phyloP scores from a whole-genome alignment of 495 filamentous ascomycete genomes.

The Neurospora sp. region DNA sequence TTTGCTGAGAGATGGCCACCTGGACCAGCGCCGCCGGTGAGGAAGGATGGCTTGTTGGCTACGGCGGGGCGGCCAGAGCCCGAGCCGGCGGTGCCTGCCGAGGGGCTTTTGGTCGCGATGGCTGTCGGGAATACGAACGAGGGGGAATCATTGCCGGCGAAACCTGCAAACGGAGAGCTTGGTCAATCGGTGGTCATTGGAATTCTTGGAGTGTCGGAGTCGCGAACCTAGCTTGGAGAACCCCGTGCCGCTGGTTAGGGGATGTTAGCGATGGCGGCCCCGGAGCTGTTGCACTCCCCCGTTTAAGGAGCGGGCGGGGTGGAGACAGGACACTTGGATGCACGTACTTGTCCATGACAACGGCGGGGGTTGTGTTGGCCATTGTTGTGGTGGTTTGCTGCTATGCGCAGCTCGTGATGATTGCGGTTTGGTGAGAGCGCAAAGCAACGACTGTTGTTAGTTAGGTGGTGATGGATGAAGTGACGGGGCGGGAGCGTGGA shows the following conservation, averaged over 20 bases:
- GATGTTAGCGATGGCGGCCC: slow-evolving; percentile 16
- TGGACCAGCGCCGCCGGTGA: slow-evolving; percentile 80
- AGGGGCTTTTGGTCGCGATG: slow-evolving; percentile 84
- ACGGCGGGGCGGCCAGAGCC: slow-evolving; percentile 82
- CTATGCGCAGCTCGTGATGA: slow-evolving; percentile 15
- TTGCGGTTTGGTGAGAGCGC: slow-evolving; percentile 11
- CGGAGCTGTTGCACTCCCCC: not conserved
- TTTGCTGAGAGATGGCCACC: slow-evolving; percentile 76
- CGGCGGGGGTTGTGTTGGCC: slow-evolving; percentile 97
- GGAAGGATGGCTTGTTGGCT: slow-evolving; percentile 86
- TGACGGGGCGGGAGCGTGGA: slow-evolving; percentile 6
- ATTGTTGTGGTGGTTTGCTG: slow-evolving; percentile 40
- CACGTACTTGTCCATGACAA: slow-evolving; percentile 99
- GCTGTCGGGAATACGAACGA: slow-evolving; percentile 99
- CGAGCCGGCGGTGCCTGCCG: slow-evolving; percentile 57
- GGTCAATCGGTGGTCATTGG: slow-evolving; percentile 1
- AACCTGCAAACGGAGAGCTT: slow-evolving; percentile 48
- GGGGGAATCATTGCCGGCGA: slow-evolving; percentile 97
- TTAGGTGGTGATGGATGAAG: slow-evolving; percentile 4
- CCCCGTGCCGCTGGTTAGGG: slow-evolving; percentile 73
- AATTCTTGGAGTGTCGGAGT: not conserved
- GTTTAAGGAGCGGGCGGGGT: slow-evolving; percentile 8
- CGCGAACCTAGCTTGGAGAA: slow-evolving; percentile 90
- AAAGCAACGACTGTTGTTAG: slow-evolving; percentile 1
- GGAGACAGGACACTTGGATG: slow-evolving; percentile 7